Conservation (phyloP, 129 eudicot species). For the Arctium minus region DNA sequence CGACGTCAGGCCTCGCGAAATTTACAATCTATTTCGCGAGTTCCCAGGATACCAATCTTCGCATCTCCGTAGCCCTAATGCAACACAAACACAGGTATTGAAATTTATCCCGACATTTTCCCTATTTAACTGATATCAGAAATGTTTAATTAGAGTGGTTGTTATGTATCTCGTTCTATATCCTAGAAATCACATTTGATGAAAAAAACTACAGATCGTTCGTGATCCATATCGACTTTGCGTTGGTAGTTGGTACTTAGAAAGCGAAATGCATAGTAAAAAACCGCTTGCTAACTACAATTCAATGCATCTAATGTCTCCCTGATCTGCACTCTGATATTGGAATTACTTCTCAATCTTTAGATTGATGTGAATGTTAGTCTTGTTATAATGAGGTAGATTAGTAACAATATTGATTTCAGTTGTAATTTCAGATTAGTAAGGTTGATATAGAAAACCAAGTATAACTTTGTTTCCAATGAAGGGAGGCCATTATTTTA, state of each 20-base stretch:
- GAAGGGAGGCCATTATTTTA: background rate
- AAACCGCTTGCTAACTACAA: background rate
- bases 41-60: conserved; percentile 85
- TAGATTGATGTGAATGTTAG: background rate
- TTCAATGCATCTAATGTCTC: background rate
- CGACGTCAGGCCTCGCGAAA: conserved; percentile 85
- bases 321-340: background rate
- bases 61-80: conserved; percentile 66
- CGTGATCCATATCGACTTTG: background rate
- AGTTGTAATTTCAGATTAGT: background rate
- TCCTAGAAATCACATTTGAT: background rate
- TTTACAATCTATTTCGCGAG: conserved; percentile 79
- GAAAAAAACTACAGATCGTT: background rate
- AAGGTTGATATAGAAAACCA: background rate
- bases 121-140: background rate
- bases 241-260: background rate
- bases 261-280: background rate
- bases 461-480: background rate
- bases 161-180: background rate
- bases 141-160: background rate
- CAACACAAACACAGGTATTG: conserved; percentile 55
- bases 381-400: background rate
- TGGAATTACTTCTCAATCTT: background rate
- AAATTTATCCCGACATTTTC: background rate
- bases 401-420: background rate